Evolutionary conservation across 139 green algal species (phyloP), one percentile per base, ranked within the genome.

Genomic region (Raphidocelis subcapitata): DNA sequence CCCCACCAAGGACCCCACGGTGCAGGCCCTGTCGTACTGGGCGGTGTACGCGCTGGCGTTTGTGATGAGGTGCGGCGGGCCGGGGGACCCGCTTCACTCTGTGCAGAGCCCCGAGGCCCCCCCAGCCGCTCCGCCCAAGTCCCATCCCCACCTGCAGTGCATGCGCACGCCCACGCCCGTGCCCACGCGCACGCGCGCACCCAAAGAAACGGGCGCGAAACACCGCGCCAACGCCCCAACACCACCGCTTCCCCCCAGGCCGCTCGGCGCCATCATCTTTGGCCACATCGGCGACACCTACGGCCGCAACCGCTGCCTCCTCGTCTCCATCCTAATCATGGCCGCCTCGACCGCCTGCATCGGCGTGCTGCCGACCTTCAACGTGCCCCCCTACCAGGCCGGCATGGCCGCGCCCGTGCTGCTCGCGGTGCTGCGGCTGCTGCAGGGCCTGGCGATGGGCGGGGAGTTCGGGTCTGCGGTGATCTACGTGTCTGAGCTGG

Each of bases 391-490:
- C 55, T 44, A 37, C 1, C 60, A 69, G 36, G 70, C 62, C 26
- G 72, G 56, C n/a, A 37, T 82, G 23, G 57, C 65, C 16, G 75
- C 67, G 2, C 79, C 69, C 46, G 56, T 75, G 12, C 54, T 81
- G 35, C 54, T 83, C 33, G 75, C 77, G 5, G 28, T 83, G 37
- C 23, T 76, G 59, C 57, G 77, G 28, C 26, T 75, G 44, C 41
- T 82, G 24, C 77, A 82, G 65, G 75, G 75, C 20, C 69, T 82
- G 36, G 76, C 76, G 8, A 82, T 82, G 69, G 75, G 69, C 49
- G 72, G 24, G 36, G 68, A 75, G 37, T 75, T 75, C 44, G 55
- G 55, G 0, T 47, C 36, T 5, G 68, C 68, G 15, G 36, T 67
- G 26, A 67, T 67, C 16, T 75, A 75, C 56, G 46, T 66, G 15